Evolutionary conservation across 768 basidiomycete genomes (phyloP), one percentile per base, ranked within the genome.

Genomic region (Artomyces pyxidatus): DNA sequence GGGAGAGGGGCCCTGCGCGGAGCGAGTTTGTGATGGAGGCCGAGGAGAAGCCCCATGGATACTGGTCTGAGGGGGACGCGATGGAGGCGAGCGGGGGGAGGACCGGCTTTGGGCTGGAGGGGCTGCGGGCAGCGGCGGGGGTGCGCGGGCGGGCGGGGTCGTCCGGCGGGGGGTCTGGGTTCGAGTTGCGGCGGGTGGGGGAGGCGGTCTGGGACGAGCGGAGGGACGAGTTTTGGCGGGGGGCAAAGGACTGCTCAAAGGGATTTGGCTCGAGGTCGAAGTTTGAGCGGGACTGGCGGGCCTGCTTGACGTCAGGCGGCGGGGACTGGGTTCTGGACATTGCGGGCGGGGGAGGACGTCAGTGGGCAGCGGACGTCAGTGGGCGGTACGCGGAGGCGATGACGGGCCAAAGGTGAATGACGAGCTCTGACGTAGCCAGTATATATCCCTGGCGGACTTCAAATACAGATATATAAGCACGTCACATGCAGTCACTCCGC

Each of bases 181-280:
- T 61, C 1, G 63, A 55, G 47, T 62, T 62, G 3, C 55, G 49
- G 41, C 62, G 58, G 47, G 68, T 60, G 27, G 65, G 58, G 42
- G 69, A 55, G 47, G 70, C 65, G 40, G 57, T 52, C 32, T 38
- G 49, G n/a, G 63, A 61, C 32, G 68, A 62, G 35, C 65, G 57
- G 40, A 61, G 58, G 42, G 58, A 56, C 12, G 59, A 55, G 12
- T 49, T 27, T n/a, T 50, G 73, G 57, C 41, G 71, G 63, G 23
- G 69, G 29, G 85, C 83, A 64, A 98, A 98, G 47, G 89, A 93
- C 67, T 92, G 88, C 62, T 99, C 95, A 61, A 96, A 96, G 0
- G 93, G 92, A 63, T 95, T 95, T 1, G 85, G 87, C 61, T 95
- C 92, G 29, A 87, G 76, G 63, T 77, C 73, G 64, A 87, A 83